Base-by-base conservation (phyloP, 352 stramenopile genomes). In the Globisporangium middletonii region DNA sequence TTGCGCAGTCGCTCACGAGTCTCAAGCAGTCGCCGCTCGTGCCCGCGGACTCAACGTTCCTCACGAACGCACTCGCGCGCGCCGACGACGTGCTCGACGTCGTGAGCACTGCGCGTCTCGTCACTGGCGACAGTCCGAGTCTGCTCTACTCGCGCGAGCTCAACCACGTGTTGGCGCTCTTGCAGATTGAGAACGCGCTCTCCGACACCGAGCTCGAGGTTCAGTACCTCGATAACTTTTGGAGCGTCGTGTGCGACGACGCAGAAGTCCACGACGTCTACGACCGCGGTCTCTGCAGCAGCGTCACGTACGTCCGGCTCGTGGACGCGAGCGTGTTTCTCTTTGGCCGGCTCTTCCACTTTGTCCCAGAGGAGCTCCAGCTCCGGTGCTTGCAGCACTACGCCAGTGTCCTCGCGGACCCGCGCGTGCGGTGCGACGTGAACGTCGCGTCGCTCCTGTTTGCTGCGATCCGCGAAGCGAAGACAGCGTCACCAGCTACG, bases 121-220 rank as follows among this genome's bases (percentile, higher is more conserved):
- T 85, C 18, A 44, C 77, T 12, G 82, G 83, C 5, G 86, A 95
- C 59, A 64, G 72, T 12, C 82, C 86, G 12, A 83, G 64, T 19
- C 69, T 69, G 4, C 63, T 93, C 15, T 92, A 89, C 47, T 85
- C 82, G 35, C 74, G 77, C 19, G 86, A 92, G 50, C 59, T 94
- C 13, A 95, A 95, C 65, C 75, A 87, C 41, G 71, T 89, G 33
- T 67, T 95, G 18, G 72, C 71, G 13, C 64, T 95, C 19, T 67
- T 85, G 23, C 83, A 87, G 53, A 69, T 59, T 5, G 83, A 90
- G 50, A 90, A 88, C 26, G 72, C 82, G 12, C 69, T 95, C 5
- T 89, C 79, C 2, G 86, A 95, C 62, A 89, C 76, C 15, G 86
- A 95, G 50, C 62, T 95, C 5, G 86, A 95, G 50, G 69, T 92